phyloP scores from a whole-genome alignment of 257 asterid species.

The Handroanthus guayacan region DNA sequence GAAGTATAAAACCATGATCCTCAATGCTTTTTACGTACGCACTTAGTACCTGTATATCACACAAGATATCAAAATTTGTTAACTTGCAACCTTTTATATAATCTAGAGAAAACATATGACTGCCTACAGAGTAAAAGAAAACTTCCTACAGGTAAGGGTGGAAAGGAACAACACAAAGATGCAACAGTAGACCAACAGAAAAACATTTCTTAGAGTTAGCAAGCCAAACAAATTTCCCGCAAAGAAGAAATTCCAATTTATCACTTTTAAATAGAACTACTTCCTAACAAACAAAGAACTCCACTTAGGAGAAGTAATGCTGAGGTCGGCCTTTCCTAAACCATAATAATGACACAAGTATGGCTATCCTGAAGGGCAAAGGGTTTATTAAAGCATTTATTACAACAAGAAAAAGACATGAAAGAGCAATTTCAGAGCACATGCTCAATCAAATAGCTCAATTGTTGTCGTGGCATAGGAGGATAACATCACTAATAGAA shows the following conservation, averaged over 20 bases:
- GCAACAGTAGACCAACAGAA: slow-evolving; percentile 4
- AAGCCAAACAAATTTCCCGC: background rate
- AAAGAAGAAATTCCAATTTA: background rate
- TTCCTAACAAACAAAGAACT: background rate
- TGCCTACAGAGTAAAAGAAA: slow-evolving; percentile 1
- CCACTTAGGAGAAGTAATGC: background rate
- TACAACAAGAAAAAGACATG: background rate
- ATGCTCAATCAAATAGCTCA: background rate
- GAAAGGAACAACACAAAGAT: background rate
- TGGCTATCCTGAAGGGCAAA: background rate
- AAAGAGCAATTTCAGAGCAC: background rate
- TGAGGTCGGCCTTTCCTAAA: slow-evolving; percentile 3
- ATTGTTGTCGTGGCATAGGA: background rate
- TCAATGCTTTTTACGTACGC: slow-evolving; percentile 88
- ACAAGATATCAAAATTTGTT: slow-evolving; percentile 24
- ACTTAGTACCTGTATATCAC: slow-evolving; percentile 72
- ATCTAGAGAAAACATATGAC: slow-evolving; percentile 28
- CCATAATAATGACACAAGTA: background rate
- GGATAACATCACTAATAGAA: slow-evolving; percentile 2
- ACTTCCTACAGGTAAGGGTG: background rate
- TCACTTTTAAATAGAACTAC: slow-evolving; percentile 8
- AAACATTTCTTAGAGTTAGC: slow-evolving; percentile 3
- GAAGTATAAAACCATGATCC: slow-evolving; percentile 93
- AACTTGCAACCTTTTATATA: slow-evolving; percentile 3
- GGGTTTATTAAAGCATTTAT: background rate